A percentile compares a stretch with the other conserved stretches of the same genome.
phyloP scores from a whole-genome alignment of 306 rosid genomes.

The Luffa aegyptiaca region DNA sequence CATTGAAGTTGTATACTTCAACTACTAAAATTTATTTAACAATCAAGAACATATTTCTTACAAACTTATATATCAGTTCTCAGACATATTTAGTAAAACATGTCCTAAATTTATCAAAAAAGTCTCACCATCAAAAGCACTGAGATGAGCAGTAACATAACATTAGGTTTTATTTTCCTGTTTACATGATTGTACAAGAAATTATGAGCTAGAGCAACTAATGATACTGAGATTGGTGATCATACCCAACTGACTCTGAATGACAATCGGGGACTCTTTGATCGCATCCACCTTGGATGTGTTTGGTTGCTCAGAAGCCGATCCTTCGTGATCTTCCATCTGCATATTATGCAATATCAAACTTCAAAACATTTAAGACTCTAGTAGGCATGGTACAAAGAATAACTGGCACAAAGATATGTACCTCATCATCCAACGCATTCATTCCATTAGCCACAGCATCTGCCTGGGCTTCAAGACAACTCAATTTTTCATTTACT shows the following conservation, averaged over 20 bases:
- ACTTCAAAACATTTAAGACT: slow-evolving; percentile 13
- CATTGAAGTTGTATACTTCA: background rate
- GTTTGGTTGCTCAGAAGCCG: slow-evolving; percentile 20
- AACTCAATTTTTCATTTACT: slow-evolving; percentile 18
- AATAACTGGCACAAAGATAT: background rate
- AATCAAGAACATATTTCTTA: background rate
- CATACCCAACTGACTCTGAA: slow-evolving; percentile 36
- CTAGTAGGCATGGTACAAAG: background rate
- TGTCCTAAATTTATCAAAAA: background rate
- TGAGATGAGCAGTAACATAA: background rate
- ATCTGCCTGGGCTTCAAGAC: slow-evolving; percentile 13
- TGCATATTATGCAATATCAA: slow-evolving; percentile 19
- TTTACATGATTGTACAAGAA: background rate
- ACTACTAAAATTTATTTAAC: background rate
- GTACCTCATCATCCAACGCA: slow-evolving; percentile 23
- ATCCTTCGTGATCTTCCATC: slow-evolving; percentile 37
- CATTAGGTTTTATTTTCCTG: background rate
- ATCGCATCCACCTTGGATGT: slow-evolving; percentile 15
- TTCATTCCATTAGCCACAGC: slow-evolving; percentile 18
- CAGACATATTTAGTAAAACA: background rate
- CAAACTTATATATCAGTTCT: background rate
- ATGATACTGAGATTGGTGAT: background rate
- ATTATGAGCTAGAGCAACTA: slow-evolving; percentile 11
- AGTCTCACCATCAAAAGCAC: background rate
- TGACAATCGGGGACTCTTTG: slow-evolving; percentile 2